Base-by-base conservation (phyloP, 75 land plant genomes). In the Gnetum montanum region DNA sequence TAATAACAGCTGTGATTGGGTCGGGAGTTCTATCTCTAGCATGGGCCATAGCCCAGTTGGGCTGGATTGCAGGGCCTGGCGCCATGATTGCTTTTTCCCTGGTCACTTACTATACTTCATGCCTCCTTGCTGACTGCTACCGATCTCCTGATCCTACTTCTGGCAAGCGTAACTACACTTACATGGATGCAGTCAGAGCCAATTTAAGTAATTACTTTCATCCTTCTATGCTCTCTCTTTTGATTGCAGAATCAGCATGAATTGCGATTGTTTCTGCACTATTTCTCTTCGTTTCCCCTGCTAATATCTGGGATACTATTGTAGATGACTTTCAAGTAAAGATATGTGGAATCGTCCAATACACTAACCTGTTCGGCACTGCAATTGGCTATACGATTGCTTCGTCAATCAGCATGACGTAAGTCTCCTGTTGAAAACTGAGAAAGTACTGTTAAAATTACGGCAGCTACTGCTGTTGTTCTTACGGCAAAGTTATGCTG, bases 21-120 rank as follows among this genome's bases (percentile, higher is more conserved):
- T 83, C 84, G 0, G 88, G 88, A n/a, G 88, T 86, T 15, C 61
- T 83, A 44, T 83, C 91, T 1, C 46, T 86, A 68, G 88, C 88
- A 31, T 86, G 91, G 91, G 79, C 90, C 22, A 68, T 72, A 12
- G 88, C 84, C 35, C 88, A 86, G 59, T 63, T 86, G 2, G 91
- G 91, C 28, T 86, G 91, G 91, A 50, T 86, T 27, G 91, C 82
- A 10, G 88, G 88, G 2, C 85, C 85, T 13, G 52, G 63, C 1
- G 81, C 66, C 19, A 61, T 81, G 64, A 11, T 85, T 49, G 27
- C 62, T 45, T 85, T 85, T 57, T 60, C 88, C 34, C 53, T 68
- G n/a, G 64, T 85, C 3, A 85, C 67, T 24, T 85, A 72, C 30
- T 81, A 60, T 61, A 75, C 74, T 22, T 81, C 88, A 8, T 18